Evolutionary conservation across 169 alveolate genomes (phyloP).

Genomic region (Plasmodium vinckei): DNA sequence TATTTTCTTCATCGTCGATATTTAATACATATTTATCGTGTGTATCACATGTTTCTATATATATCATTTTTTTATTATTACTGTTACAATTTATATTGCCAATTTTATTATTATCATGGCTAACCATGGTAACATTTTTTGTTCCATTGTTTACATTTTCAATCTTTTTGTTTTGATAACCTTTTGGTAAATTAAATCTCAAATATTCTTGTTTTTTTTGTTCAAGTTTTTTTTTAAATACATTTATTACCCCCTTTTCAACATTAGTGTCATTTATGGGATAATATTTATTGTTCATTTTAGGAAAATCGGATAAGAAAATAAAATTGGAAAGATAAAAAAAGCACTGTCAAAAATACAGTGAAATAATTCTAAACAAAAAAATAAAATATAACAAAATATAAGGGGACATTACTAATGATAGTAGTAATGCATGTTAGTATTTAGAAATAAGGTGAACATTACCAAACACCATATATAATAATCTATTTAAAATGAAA

Average conservation of each 20-base stretch:
- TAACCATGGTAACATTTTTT: background rate
- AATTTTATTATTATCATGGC: background rate
- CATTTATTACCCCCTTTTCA: slow-evolving; percentile 43
- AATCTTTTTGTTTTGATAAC: slow-evolving; percentile 18
- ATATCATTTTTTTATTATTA: slow-evolving; percentile 21
- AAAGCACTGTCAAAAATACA: background rate
- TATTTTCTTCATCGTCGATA: slow-evolving; percentile 51
- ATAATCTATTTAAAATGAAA: background rate
- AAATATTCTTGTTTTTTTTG: slow-evolving; percentile 46
- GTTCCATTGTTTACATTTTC: slow-evolving; percentile 14
- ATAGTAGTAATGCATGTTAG: background rate
- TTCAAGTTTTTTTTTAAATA: slow-evolving; percentile 61
- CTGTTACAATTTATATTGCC: background rate
- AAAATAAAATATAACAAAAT: background rate
- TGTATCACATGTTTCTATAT: slow-evolving; percentile 49
- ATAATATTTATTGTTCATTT: slow-evolving; percentile 30
- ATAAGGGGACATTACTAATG: background rate
- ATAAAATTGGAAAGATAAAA: background rate
- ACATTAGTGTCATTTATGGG: slow-evolving; percentile 37
- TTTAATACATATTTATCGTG: slow-evolving; percentile 56
- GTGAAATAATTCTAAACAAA: too few species aligned
- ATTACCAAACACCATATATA: background rate
- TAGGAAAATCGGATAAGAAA: background rate
- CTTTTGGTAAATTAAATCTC: slow-evolving; percentile 32
- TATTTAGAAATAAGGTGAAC: background rate